phyloP scores from a whole-genome alignment of 228 moss, liverwort and hornwort genomes.

The Sphagnum magellanicum region DNA sequence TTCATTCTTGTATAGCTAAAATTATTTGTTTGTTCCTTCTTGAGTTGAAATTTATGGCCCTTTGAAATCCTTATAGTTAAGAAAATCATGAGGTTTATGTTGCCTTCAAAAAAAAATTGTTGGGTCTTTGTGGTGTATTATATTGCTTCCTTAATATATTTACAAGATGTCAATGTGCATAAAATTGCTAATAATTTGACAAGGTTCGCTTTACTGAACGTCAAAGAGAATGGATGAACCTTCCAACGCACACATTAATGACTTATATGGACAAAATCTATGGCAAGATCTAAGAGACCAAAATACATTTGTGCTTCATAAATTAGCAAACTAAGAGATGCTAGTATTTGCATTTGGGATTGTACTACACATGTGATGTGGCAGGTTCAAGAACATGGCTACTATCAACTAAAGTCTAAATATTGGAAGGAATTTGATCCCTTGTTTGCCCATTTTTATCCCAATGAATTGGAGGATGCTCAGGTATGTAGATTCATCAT shows the following conservation, averaged over 20 bases:
- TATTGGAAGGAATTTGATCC: conserved; percentile 97
- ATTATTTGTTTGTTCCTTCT: too few species aligned
- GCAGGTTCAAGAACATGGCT: conserved; percentile 95
- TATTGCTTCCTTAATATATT: too few species aligned
- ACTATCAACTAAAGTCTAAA: conserved; percentile 80
- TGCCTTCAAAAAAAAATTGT: neutral
- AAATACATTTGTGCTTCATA: neutral
- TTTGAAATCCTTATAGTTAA: too few species aligned
- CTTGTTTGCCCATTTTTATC: conserved; percentile 83
- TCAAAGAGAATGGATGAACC: too few species aligned
- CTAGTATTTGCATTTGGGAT: neutral
- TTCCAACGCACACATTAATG: too few species aligned
- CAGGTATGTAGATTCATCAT: conserved; percentile 38
- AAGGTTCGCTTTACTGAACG: too few species aligned
- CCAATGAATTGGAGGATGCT: conserved; percentile 88
- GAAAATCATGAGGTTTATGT: too few species aligned
- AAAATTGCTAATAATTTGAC: too few species aligned
- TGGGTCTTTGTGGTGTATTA: too few species aligned
- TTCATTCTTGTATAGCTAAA: neutral
- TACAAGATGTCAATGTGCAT: too few species aligned
- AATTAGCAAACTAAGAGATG: neutral
- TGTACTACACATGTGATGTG: neutral
- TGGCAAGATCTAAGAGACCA: too few species aligned
- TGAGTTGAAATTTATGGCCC: neutral
- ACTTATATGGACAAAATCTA: too few species aligned